Evolutionary conservation across 2,329 filamentous ascomycete species (phyloP), one percentile per base, ranked within the genome.

Genomic region (Talaromyces sp.): DNA sequence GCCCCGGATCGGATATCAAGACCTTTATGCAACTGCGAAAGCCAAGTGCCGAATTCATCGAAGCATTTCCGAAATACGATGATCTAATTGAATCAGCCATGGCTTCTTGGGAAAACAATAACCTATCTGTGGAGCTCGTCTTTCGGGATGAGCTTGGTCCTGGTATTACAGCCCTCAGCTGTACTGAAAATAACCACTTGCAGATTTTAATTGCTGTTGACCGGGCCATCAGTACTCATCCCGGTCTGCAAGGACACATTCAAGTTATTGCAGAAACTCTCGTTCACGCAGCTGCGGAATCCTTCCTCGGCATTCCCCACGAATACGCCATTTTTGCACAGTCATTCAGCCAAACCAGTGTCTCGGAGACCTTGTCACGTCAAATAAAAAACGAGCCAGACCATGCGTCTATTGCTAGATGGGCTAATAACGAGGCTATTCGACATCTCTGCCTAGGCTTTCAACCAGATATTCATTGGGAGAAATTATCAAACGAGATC

Each of bases 381-480:
- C 71, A 71, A 59, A 77, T 70, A 61, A 70, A 61, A 62, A 76
- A 72, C 11, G 72, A 75, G 47, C 63, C 67, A 6, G 74, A 80
- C 55, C 71, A 76, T 28, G 66, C 74, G 6, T 70, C 73, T 4
- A 77, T 78, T 47, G 75, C 71, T 61, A 62, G 72, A 61, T 76
- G 72, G 74, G 73, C 75, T 47, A 77, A 77, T 57, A 77, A 73
- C 66, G 77, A 82, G n/a, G 68, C 82, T 1, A 69, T 84, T 15
- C 73, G 75, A 19, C 75, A 79, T 59, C 69, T 82, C 4, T 81
- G 80, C 55, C 69, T 84, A 27, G 81, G 81, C 0, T 76, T 82
- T 32, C 75, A 83, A 47, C 75, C 75, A 55, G 81, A 84, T 58
- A 75, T 74, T 10, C 73, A 82, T 32, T 85, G 82, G 82, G 82